Conservation (phyloP, 495 filamentous ascomycete species). For the Cairneyella variabilis region DNA sequence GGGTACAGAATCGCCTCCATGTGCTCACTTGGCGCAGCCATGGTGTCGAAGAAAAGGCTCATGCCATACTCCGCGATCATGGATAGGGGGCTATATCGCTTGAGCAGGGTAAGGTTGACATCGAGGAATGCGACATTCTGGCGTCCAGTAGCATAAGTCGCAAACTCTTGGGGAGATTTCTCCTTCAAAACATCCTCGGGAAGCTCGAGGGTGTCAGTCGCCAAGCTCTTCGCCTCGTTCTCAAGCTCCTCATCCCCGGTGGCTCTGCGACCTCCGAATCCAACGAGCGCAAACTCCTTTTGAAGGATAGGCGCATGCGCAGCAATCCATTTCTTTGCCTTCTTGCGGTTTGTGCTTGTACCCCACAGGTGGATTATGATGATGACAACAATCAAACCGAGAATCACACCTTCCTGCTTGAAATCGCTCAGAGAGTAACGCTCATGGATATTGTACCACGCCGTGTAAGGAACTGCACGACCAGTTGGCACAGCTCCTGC, state of each 20-base stretch:
- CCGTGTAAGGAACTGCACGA: constrained; percentile 64
- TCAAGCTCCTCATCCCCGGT: constrained; percentile 34
- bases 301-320: constrained; percentile 67
- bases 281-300: constrained; percentile 85
- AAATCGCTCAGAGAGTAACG: constrained; percentile 78
- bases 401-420: constrained; percentile 77
- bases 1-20: constrained; percentile 73
- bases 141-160: constrained; percentile 87
- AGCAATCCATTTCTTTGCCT: constrained; percentile 75
- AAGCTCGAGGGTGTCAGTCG: constrained; percentile 27
- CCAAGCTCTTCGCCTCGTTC: constrained; percentile 35
- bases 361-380: constrained; percentile 81
- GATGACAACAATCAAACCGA: constrained; percentile 67
- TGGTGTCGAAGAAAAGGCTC: constrained; percentile 74
- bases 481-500: constrained; percentile 39
- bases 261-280: constrained; percentile 53
- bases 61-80: constrained; percentile 65
- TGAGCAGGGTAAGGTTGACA: constrained; percentile 73
- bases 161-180: constrained; percentile 76
- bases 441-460: constrained; percentile 97
- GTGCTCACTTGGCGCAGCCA: constrained; percentile 61
- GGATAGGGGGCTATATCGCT: constrained; percentile 84
- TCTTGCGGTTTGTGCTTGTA: constrained; percentile 70
- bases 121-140: constrained; percentile 92
- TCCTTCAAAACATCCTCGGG: constrained; percentile 68